These are phyloP conservation scores for Cyclotella distinguenda DNA, from an alignment of 108 stramenopile species.

Conservation along the genomic window DNA sequence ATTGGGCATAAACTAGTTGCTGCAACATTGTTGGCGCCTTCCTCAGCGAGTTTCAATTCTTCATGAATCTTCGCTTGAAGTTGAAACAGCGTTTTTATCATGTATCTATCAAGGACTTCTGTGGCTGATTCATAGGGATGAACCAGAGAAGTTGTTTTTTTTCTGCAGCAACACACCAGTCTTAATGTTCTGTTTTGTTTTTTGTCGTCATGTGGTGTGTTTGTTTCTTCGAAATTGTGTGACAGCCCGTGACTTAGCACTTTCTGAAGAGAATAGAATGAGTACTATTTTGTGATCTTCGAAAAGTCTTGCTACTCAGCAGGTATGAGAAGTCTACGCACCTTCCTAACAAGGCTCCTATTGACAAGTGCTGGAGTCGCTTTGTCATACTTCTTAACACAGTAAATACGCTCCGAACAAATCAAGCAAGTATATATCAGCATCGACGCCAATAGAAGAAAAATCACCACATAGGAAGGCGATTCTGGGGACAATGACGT, in stretches of 20 bases:
- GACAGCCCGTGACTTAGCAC: constrained; percentile 19
- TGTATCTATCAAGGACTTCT: constrained; percentile 11
- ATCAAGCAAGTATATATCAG: too few relatives aligned
- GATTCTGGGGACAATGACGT: too few relatives aligned
- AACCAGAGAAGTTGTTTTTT: neutral
- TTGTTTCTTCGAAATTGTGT: neutral
- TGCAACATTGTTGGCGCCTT: neutral
- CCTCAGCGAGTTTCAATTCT: constrained; percentile 4
- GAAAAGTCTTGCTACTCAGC: neutral
- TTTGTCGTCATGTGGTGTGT: neutral
- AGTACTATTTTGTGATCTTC: neutral
- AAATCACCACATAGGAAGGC: too few relatives aligned
- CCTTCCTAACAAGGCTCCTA: constrained; percentile 14
- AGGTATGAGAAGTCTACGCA: neutral
- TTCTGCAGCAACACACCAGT: neutral
- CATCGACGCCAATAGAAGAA: too few relatives aligned
- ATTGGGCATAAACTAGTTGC: constrained; percentile 39
- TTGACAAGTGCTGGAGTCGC: too few relatives aligned
- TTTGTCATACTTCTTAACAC: too few relatives aligned
- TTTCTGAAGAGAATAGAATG: neutral
- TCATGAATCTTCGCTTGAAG: neutral
- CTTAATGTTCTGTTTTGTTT: neutral
- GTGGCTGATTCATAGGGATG: neutral
- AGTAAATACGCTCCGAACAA: too few relatives aligned
- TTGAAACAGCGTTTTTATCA: neutral